Base-by-base conservation (phyloP, 805 yeast species). In the Wickerhamomyces chaumierensis region DNA sequence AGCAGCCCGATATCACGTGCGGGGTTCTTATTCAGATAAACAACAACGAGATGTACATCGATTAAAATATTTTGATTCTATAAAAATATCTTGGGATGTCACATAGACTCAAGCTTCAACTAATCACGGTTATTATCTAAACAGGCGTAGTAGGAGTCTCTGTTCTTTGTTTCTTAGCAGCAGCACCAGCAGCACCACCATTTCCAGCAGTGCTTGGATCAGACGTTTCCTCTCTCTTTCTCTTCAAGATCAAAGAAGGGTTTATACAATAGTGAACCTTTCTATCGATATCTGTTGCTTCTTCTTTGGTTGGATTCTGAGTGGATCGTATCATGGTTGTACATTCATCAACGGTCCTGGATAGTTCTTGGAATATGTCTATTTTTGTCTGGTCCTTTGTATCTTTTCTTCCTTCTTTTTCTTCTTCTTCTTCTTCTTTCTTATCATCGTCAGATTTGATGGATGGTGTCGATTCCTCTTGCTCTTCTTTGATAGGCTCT, bases 241-340 rank as follows among this genome's bases (percentile, higher is more conserved):
- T 68, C 48, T 73, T 75, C 31, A 74, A 49, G 35, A 73, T 51
- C 41, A 68, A 58, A 34, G 55, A 58, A 14, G 92, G 92, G 45
- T 77, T 75, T 36, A 76, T 58, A 38, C 80, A 71, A 47, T 68
- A 77, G 42, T 75, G 77, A 12, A 78, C 69, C 54, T 77, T 81
- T 35, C 73, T 75, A 39, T 78, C 84, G 21, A 81, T 76, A 17
- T 54, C 55, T 33, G 70, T 75, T 7, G 84, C 81, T 38, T 73
- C 80, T 38, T 80, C 83, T 34, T 73, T 65, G 2, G 76, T 58
- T 0, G 81, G 72, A 34, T 67, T 63, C 9, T 60, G 52, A 1
- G 64, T 52, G 2, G 57, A 57, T 42, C 65, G 63, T 5, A 81
- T 67, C 11, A 62, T 43, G 3, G 52, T 55, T 17, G 71, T 65